Percentiles rank a stretch among this genome's conserved stretches.
These are phyloP conservation scores for Boletus bicolor DNA, from an alignment of 768 basidiomycete genomes.

Conservation along the genomic window DNA sequence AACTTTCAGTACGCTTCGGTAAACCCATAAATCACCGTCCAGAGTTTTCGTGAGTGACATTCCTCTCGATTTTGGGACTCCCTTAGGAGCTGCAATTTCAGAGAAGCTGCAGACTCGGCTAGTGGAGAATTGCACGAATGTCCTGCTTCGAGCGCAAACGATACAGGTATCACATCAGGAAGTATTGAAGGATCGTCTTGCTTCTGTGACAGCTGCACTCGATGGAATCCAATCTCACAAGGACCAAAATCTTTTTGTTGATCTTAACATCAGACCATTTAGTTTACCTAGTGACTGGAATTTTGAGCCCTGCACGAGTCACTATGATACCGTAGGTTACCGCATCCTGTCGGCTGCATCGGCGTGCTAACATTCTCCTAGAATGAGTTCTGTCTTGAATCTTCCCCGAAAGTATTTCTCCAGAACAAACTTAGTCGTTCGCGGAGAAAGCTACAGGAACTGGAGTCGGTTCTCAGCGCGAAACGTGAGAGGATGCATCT, in stretches of 20 bases:
- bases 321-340: slow-evolving; percentile 70
- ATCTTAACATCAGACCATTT: slow-evolving; percentile 68
- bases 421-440: slow-evolving; percentile 72
- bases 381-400: slow-evolving; percentile 57
- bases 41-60: slow-evolving; percentile 64
- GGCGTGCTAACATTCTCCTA: slow-evolving; percentile 6
- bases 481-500: slow-evolving; percentile 49
- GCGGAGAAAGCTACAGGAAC: slow-evolving; percentile 60
- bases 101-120: slow-evolving; percentile 71
- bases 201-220: slow-evolving; percentile 46
- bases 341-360: not conserved
- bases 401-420: slow-evolving; percentile 69
- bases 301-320: slow-evolving; percentile 71
- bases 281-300: slow-evolving; percentile 59
- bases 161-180: slow-evolving; percentile 61
- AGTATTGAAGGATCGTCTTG: slow-evolving; percentile 48
- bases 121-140: slow-evolving; percentile 48
- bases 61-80: not conserved
- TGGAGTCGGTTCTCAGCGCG: slow-evolving; percentile 50
- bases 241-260: slow-evolving; percentile 72
- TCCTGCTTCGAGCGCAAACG: slow-evolving; percentile 57
- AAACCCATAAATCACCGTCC: slow-evolving; percentile 27
- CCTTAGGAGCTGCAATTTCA: slow-evolving; percentile 27
- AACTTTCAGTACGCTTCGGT: slow-evolving; percentile 6
- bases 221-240: slow-evolving; percentile 49